These are phyloP conservation scores for Coemansia sp. DNA, from an alignment of 371 early-diverging fungal genomes.

Conservation along the genomic window DNA sequence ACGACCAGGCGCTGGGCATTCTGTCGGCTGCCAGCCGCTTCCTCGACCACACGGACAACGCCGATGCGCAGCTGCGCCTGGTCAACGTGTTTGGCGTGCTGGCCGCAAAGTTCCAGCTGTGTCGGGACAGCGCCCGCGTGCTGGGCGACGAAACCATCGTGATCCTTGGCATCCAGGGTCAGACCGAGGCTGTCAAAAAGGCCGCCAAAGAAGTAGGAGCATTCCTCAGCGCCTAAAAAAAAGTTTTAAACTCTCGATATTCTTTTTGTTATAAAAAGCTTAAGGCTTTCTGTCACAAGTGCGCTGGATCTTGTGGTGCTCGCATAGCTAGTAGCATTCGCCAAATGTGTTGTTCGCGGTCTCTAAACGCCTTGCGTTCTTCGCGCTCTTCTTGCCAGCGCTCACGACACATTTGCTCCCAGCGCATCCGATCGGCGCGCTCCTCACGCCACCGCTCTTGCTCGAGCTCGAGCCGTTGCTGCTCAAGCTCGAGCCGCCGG, in stretches of 20 bases:
- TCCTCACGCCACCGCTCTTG: conserved; percentile 40
- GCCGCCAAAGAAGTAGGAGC: conserved; percentile 32
- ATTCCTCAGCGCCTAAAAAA: conserved; percentile 14
- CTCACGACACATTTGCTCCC: conserved; percentile 38
- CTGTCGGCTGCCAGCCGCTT: conserved; percentile 36
- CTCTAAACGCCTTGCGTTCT: conserved; percentile 19
- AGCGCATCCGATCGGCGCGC: conserved; percentile 20
- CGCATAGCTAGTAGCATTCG: conserved; percentile 7
- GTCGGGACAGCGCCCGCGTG: conserved; percentile 45
- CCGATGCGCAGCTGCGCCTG: conserved; percentile 43
- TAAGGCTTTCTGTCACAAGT: too few relatives aligned
- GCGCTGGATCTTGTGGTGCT: too few relatives aligned
- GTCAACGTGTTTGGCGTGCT: conserved; percentile 44
- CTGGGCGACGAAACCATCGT: conserved; percentile 44
- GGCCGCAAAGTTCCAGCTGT: conserved; percentile 38
- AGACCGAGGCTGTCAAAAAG: conserved; percentile 19
- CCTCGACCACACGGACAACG: conserved; percentile 15
- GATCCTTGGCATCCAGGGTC: conserved; percentile 36
- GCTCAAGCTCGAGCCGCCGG: conserved; percentile 21
- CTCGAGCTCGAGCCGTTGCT: conserved; percentile 20
- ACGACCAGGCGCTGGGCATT: conserved; percentile 35
- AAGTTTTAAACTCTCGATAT: neutral
- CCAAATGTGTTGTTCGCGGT: conserved; percentile 31
- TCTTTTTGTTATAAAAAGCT: neutral
- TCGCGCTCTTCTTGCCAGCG: conserved; percentile 38